Evolutionary conservation across 192 early-diverging fungal species (phyloP), one percentile per base, ranked within the genome.

Genomic region (Coemansia sp.): DNA sequence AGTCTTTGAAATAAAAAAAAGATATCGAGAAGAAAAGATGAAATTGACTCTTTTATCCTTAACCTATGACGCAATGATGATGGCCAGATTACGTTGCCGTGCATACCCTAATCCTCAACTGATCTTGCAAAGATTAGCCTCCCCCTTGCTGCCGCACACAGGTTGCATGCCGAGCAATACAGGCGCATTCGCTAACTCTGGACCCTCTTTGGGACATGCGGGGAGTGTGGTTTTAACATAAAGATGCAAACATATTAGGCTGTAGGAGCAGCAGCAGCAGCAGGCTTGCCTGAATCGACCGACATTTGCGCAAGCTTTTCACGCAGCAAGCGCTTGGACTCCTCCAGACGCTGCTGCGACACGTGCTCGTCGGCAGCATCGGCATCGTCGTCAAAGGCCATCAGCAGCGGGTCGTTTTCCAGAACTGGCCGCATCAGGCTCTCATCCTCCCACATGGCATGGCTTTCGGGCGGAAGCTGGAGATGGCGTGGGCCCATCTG

Each of bases 361-460:
- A 30, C 38, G 8, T 63, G 60, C 48, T 77, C 74, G 38, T 71
- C 74, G 10, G 34, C 58, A 28, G 37, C 57, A 30, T 26, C 42
- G n/a, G 58, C 67, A 3, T 80, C 83, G n/a, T 83, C 83, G 28
- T 79, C 82, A 26, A 82, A 82, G 26, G 71, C 85, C 64, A 86
- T 89, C 57, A 97, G 60, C 18, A 97, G 66, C 10, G 92, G 94
- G 60, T 97, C 94, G 58, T 84, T 85, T 30, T 92, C 90, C 53
- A 90, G 80, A n/a, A 79, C 85, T 0, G 94, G 94, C 42, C 90
- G 73, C 54, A 94, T 62, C 58, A 84, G 81, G 21, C 87, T 81
- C 43, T 84, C 80, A 58, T 91, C 86, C 34, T 78, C 83, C 92
- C 94, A 94, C 37, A 90, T 75, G 5, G 71, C 56, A 11, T 84